These are phyloP conservation scores for Globisporangium nodosum DNA, from an alignment of 352 stramenopile species.

Conservation along the genomic window DNA sequence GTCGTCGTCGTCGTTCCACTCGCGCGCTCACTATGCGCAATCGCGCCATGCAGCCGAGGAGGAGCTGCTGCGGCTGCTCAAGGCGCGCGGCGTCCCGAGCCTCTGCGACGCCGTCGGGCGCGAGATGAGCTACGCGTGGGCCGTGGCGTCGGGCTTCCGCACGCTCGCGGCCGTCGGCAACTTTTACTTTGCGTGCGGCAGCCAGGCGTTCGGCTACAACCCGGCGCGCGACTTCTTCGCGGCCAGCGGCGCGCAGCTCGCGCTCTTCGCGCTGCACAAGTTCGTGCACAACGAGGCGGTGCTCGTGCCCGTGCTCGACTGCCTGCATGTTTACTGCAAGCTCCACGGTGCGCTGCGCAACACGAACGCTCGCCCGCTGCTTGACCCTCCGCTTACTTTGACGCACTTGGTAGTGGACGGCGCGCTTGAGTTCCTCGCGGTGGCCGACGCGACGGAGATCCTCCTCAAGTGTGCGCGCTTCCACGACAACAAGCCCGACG, in stretches of 20 bases:
- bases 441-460: slow-evolving; percentile 45
- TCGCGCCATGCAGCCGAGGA: slow-evolving; percentile 35
- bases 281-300: slow-evolving; percentile 70
- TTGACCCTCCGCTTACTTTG: not conserved
- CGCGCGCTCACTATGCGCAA: not conserved
- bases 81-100: slow-evolving; percentile 49
- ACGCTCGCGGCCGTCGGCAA: slow-evolving; percentile 59
- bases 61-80: slow-evolving; percentile 58
- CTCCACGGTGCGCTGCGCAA: slow-evolving; percentile 36
- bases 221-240: slow-evolving; percentile 60
- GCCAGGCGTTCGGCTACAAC: slow-evolving; percentile 62
- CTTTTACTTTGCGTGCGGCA: slow-evolving; percentile 75
- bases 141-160: slow-evolving; percentile 60
- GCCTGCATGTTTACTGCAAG: slow-evolving; percentile 65
- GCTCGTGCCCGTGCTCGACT: slow-evolving; percentile 60
- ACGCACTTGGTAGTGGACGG: slow-evolving; percentile 35
- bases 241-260: slow-evolving; percentile 58
- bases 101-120: slow-evolving; percentile 66
- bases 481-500: slow-evolving; percentile 70
- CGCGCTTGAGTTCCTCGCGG: slow-evolving; percentile 59
- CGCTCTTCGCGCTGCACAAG: slow-evolving; percentile 61
- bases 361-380: not conserved
- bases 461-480: slow-evolving; percentile 70
- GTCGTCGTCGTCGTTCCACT: not conserved
- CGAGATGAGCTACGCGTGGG: slow-evolving; percentile 79